A percentile compares a stretch with the other conserved stretches of the same genome.
These are phyloP conservation scores for Candida odintsovae DNA, from an alignment of 805 yeast species.

Conservation along the genomic window DNA sequence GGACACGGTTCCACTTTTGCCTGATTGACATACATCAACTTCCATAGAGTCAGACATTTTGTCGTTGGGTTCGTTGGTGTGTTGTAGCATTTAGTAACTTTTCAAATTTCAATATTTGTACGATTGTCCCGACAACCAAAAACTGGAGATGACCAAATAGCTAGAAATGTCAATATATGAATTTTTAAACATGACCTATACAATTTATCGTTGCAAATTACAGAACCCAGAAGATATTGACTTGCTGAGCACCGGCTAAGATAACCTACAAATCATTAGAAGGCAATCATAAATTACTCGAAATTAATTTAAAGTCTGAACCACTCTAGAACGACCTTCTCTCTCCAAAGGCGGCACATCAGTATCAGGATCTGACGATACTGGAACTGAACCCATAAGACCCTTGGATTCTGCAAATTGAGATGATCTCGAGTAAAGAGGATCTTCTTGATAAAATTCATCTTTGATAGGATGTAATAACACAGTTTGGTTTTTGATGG, in stretches of 20 bases:
- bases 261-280: too few species aligned
- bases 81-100: too few species aligned
- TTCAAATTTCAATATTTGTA: too few species aligned
- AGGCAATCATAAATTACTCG: too few species aligned
- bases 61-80: not conserved
- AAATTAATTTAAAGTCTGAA: not conserved
- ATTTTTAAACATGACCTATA: too few species aligned
- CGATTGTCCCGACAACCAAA: too few species aligned
- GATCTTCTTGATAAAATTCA: conserved; percentile 77
- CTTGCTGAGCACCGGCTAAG: too few species aligned
- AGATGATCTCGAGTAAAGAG: conserved; percentile 62
- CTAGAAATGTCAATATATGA: too few species aligned
- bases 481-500: conserved; percentile 81
- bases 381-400: conserved; percentile 86
- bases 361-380: conserved; percentile 40
- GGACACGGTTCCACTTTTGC: too few species aligned
- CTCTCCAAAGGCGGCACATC: conserved; percentile 76
- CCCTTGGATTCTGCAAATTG: conserved; percentile 88
- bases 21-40: conserved; percentile 17
- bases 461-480: conserved; percentile 86
- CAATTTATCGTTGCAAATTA: too few species aligned
- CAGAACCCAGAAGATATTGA: too few species aligned
- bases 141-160: too few species aligned
- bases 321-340: conserved; percentile 51
- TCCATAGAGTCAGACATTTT: conserved; percentile 11